Base-by-base conservation (phyloP, 2,329 filamentous ascomycete genomes). In the Verticillium alfalfae region DNA sequence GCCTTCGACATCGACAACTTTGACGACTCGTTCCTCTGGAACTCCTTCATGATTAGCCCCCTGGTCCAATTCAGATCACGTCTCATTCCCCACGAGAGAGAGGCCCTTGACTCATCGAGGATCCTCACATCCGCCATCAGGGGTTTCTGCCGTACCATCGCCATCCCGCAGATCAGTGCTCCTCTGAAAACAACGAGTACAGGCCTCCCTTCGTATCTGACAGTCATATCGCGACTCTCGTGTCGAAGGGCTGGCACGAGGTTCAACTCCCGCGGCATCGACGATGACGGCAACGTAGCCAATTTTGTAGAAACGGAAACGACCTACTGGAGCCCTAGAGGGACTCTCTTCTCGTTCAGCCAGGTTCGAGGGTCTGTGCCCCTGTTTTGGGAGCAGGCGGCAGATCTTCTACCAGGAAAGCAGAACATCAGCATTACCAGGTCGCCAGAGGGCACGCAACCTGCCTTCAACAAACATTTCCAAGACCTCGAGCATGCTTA, bases 281-380 rank as follows among this genome's bases (percentile, higher is more conserved):
- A 99, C 71, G 95, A 99, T 72, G 93, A 98, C 70, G 95, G 95
- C 15, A 92, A 98, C 69, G 95, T 98, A 34, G 93, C 95, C 64
- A 99, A 99, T 74, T 99, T 97, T 75, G 95, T 98, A n/a, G 95
- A 99, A 75, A 95, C 93, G 0, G 95, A 99, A 76, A 96, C 93
- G 0, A 87, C 94, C 49, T 93, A 96, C 71, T 97, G 91, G 89
- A 89, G 89, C 67, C 90, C 91, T 1, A 85, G 87, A 1, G 85
- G 86, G 3, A 78, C 92, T 7, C 87, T 92, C 61, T 98, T 98
- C 72, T 98, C 95, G 0, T 99, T 97, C 74, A 92, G 89, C 2
- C 95, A 99, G 75, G 86, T 96, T 34, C 86, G 95, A 68, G 95
- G 95, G 41, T 97, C 93, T 7, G 92, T 99, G 8, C 95, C 95